Evolutionary conservation across 2,329 filamentous ascomycete genomes (phyloP), one percentile per base, ranked within the genome.

Genomic region (Aspergillus fumigatus): DNA sequence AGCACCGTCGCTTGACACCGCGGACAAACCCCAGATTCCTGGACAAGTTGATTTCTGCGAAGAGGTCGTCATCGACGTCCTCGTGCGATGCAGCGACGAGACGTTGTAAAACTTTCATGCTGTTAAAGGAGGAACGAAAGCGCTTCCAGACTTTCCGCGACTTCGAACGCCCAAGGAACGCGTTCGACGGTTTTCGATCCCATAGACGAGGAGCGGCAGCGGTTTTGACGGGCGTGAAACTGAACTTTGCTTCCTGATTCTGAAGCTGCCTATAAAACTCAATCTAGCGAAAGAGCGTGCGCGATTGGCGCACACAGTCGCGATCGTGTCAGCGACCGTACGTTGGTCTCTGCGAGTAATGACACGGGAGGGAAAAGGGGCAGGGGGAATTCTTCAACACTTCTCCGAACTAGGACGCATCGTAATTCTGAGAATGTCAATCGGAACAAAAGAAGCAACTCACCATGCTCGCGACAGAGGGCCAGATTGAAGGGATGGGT

Each of bases 141-240:
- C 77, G 72, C 61, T 78, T 79, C 77, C 77, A 79, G 54, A 79
- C 67, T 55, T 77, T 79, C 50, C 74, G 74, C 41, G 75, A 68
- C 43, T 74, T 75, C 43, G 72, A 67, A 10, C 74, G 73, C 14
- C 70, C 62, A 40, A 69, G 59, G 50, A 75, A 73, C 3, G 76
- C 71, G 5, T 73, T 76, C 3, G 75, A 72, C 19, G 76, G 76
- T 54, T 74, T 74, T 56, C 77, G 75, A 54, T 79, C 76, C 77
- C 77, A 79, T 56, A 74, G 62, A 55, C 73, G 75, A 29, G 75
- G 74, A 38, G 67, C 57, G 32, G 66, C 64, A n/a, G 65, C 56
- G 32, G 65, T 64, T 50, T 73, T 73, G 52, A 70, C 65, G 9
- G 77, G 77, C n/a, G 76, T 77, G 54, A 79, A 78, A 21, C 67